Conservation (phyloP, 2,329 filamentous ascomycete genomes). For the Tolypocladium ovalisporum region DNA sequence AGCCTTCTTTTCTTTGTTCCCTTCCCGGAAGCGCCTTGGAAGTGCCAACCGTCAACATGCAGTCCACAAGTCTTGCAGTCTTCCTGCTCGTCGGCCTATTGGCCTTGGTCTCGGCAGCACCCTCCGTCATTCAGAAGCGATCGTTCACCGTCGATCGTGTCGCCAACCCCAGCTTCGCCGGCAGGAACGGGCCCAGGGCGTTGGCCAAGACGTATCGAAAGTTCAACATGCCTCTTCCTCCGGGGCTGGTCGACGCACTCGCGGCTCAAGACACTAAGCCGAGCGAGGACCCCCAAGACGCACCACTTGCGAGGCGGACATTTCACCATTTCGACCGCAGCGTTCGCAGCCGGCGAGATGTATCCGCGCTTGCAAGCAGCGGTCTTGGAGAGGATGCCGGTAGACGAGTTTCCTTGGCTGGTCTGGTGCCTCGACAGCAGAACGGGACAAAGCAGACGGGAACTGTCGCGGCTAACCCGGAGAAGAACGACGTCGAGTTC, state of each 20-base stretch:
- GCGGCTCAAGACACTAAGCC: constrained; percentile 10
- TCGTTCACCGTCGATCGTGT: constrained; percentile 53
- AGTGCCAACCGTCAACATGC: constrained; percentile 3
- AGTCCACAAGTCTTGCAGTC: constrained; percentile 4
- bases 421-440: not conserved
- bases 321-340: not conserved
- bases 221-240: constrained; percentile 44
- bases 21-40: not conserved
- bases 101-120: constrained; percentile 34
- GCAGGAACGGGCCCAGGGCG: constrained; percentile 45
- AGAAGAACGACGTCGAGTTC: constrained; percentile 53
- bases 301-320: not conserved
- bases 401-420: not conserved
- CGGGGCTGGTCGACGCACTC: constrained; percentile 27
- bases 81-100: constrained; percentile 35
- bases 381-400: not conserved
- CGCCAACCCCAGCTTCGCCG: constrained; percentile 41
- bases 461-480: constrained; percentile 49
- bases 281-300: not conserved
- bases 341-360: not conserved
- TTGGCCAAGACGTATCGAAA: constrained; percentile 59
- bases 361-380: not conserved
- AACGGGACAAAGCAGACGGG: constrained; percentile 25
- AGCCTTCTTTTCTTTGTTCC: not conserved
- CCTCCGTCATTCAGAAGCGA: constrained; percentile 33